Evolutionary conservation across 2,329 filamentous ascomycete species (phyloP), one percentile per base, ranked within the genome.

Genomic region (Diaporthe longicolla): DNA sequence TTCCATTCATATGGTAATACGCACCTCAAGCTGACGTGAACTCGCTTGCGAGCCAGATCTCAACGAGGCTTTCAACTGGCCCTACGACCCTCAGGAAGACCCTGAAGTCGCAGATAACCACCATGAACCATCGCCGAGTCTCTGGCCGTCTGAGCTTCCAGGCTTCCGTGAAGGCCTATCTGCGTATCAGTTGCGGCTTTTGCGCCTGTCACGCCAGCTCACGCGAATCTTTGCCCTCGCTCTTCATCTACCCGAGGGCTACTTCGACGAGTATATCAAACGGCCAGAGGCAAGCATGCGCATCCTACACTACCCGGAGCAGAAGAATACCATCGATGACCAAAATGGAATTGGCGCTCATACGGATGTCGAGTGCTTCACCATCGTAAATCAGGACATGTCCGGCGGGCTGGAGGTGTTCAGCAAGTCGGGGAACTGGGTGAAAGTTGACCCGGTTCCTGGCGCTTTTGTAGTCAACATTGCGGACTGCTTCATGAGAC

Each of bases 361-460:
- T 73, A 88, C 87, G 10, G 87, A 88, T 74, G 85, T 85, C 40
- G 83, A 86, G 61, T 85, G 85, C 72, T 85, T 88, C 73, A 88
- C 86, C 0, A 86, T 87, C 71, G 80, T 88, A 2, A 82, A 84
- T 15, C 85, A 87, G 65, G 85, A 87, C 65, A 73, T 80, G 6
- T 80, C 80, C 2, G 85, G 84, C 1, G 86, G 86, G 0, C 79
- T 88, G 5, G 84, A 88, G 75, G 85, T 87, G 0, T 78, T 87
- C 10, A 86, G 84, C 70, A 85, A 85, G 40, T 79, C 82, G 6
- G 85, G 85, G 0, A 79, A 82, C 32, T 87, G 85, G 85, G 82
- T 87, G 24, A 81, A 85, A 61, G 85, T 84, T 9, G 80, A 81
- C 35, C 85, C 85, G 0, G 80, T 86, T 9, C 79, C 82, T 13